Percentiles rank a stretch among this genome's conserved stretches.
Evolutionary conservation across 2,329 filamentous ascomycete genomes (phyloP).

Genomic region (Sporothrix phasma): DNA sequence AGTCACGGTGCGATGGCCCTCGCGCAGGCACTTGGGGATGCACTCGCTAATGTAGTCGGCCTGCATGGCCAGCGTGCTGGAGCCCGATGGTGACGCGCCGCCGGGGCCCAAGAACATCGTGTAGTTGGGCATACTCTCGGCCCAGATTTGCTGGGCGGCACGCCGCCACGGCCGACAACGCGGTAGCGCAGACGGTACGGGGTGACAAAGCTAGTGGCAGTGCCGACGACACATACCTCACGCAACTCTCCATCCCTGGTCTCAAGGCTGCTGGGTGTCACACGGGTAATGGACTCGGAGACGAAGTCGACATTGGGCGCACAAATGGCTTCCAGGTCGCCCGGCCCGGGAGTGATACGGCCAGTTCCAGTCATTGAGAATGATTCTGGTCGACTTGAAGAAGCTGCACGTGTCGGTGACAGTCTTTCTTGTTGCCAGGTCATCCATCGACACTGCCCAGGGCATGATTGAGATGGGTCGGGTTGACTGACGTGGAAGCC

Average conservation of each 20-base stretch:
- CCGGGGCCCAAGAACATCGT: slow-evolving; percentile 12
- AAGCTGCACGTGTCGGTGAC: slow-evolving; percentile 17
- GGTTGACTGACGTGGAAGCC: too few relatives aligned
- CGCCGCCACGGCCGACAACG: slow-evolving; percentile 29
- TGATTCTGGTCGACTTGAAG: slow-evolving; percentile 17
- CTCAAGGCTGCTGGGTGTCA: slow-evolving; percentile 39
- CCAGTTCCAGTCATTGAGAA: slow-evolving; percentile 21
- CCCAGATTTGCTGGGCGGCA: neutral
- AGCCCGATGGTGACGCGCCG: slow-evolving; percentile 11
- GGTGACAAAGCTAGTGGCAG: slow-evolving; percentile 46
- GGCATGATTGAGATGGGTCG: too few relatives aligned
- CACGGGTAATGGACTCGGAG: slow-evolving; percentile 32
- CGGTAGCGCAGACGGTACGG: slow-evolving; percentile 43
- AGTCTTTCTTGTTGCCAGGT: slow-evolving; percentile 17
- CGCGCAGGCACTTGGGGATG: slow-evolving; percentile 9
- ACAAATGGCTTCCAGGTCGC: slow-evolving; percentile 38
- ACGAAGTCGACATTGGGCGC: slow-evolving; percentile 39
- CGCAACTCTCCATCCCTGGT: slow-evolving; percentile 35
- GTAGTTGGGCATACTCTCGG: slow-evolving; percentile 12
- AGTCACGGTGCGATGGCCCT: neutral
- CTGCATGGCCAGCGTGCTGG: slow-evolving; percentile 2
- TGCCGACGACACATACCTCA: slow-evolving; percentile 46
- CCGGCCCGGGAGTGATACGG: slow-evolving; percentile 40
- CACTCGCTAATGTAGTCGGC: slow-evolving; percentile 10
- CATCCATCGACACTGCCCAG: slow-evolving; percentile 26